phyloP scores from a whole-genome alignment of 1,284 basidiomycete species.

The Apiotrichum laibachii region DNA sequence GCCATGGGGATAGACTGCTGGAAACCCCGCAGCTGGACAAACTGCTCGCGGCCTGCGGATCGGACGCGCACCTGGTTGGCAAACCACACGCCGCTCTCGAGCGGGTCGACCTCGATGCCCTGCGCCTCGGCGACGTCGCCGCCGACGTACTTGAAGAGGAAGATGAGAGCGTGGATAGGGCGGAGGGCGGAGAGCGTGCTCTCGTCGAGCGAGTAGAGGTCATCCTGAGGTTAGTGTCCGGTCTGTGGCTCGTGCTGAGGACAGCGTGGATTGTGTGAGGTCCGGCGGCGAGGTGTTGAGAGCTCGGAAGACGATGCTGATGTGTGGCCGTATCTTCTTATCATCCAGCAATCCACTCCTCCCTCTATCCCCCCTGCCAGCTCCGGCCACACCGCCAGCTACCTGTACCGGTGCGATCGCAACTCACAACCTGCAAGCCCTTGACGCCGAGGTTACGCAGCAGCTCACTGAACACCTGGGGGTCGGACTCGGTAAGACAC shows the following conservation, averaged over 20 bases:
- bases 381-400: no score
- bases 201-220: slow-evolving; percentile 80
- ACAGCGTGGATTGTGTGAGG: no score
- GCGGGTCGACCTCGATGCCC: slow-evolving; percentile 58
- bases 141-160: slow-evolving; percentile 88
- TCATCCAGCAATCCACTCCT: not conserved
- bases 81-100: slow-evolving; percentile 77
- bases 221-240: slow-evolving; percentile 57
- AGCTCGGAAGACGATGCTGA: no score
- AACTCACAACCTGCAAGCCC: slow-evolving; percentile 53
- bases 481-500: slow-evolving; percentile 53
- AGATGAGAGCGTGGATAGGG: slow-evolving; percentile 82
- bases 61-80: slow-evolving; percentile 63
- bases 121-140: slow-evolving; percentile 48
- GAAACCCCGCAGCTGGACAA: no score
- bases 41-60: not conserved
- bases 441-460: slow-evolving; percentile 53
- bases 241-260: not conserved
- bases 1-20: not conserved
- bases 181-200: slow-evolving; percentile 67
- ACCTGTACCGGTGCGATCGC: no score
- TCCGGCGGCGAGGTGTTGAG: no score
- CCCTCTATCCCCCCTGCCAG: not conserved
- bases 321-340: no score
- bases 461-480: slow-evolving; percentile 53